A percentile compares a stretch with the other conserved stretches of the same genome.
Conservation (phyloP, 495 filamentous ascomycete genomes). For the Tuber microsphaerosporum region DNA sequence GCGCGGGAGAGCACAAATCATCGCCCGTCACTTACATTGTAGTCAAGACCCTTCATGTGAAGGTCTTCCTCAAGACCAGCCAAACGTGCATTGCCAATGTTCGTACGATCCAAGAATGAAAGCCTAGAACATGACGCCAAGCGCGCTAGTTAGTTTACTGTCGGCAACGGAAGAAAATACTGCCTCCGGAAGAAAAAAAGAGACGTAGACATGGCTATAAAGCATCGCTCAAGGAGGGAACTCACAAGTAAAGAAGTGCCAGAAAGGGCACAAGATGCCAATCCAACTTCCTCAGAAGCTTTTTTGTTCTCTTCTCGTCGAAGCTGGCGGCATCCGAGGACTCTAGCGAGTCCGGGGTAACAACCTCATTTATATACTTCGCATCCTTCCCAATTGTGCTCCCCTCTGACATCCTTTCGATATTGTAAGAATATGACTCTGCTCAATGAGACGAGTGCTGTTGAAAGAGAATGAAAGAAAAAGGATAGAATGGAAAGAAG, state of each 20-base stretch:
- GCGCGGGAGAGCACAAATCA: not conserved
- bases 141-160: slow-evolving; percentile 19
- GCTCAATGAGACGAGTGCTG: not conserved
- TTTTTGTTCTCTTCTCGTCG: slow-evolving; percentile 42
- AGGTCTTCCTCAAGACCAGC: slow-evolving; percentile 55
- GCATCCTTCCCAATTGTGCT: slow-evolving; percentile 6
- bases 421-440: not conserved
- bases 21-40: slow-evolving; percentile 47
- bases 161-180: slow-evolving; percentile 20
- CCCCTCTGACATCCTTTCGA: not conserved
- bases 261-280: slow-evolving; percentile 50
- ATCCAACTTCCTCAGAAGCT: slow-evolving; percentile 50
- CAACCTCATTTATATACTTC: slow-evolving; percentile 13
- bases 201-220: slow-evolving; percentile 23
- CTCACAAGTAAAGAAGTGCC: slow-evolving; percentile 49
- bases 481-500: not conserved
- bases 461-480: not conserved
- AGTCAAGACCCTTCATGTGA: slow-evolving; percentile 53
- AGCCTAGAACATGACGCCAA: slow-evolving; percentile 34
- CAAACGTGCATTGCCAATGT: slow-evolving; percentile 69
- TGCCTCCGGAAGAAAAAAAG: slow-evolving; percentile 18
- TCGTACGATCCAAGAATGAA: slow-evolving; percentile 54
- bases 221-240: slow-evolving; percentile 1
- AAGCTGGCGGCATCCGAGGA: slow-evolving; percentile 27
- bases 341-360: slow-evolving; percentile 29